phyloP scores from a whole-genome alignment of 768 basidiomycete species.

The Fomitopsis serialis region DNA sequence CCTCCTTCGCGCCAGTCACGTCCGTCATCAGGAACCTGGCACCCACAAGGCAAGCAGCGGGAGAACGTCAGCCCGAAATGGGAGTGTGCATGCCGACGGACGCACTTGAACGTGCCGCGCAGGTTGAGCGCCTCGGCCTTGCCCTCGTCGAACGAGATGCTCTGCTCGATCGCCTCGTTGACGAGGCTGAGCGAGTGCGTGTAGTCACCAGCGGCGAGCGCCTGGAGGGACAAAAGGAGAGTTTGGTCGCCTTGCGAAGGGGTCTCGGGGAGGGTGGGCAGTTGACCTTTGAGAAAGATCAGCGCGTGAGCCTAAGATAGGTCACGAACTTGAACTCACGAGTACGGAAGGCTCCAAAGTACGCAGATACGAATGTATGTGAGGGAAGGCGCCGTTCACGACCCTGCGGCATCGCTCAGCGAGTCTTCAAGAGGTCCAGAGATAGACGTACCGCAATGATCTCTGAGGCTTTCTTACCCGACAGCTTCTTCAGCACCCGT shows the following conservation, averaged over 20 bases:
- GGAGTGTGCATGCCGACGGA: slow-evolving; percentile 7
- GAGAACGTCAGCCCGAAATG: neutral
- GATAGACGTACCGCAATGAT: slow-evolving; percentile 54
- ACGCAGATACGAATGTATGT: slow-evolving; percentile 87
- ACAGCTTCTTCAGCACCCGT: slow-evolving; percentile 83
- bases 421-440: neutral
- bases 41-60: neutral
- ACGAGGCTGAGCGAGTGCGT: slow-evolving; percentile 71
- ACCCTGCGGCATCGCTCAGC: slow-evolving; percentile 30
- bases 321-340: slow-evolving; percentile 42
- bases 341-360: slow-evolving; percentile 94
- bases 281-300: neutral
- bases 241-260: slow-evolving; percentile 82
- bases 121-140: slow-evolving; percentile 89
- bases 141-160: slow-evolving; percentile 66
- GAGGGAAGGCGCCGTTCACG: slow-evolving; percentile 85
- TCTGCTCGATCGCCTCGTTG: slow-evolving; percentile 85
- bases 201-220: slow-evolving; percentile 82
- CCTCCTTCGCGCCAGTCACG: slow-evolving; percentile 73
- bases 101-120: slow-evolving; percentile 92
- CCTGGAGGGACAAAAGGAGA: slow-evolving; percentile 72
- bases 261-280: slow-evolving; percentile 64
- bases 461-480: slow-evolving; percentile 65
- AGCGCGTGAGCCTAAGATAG: neutral
- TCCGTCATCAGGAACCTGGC: slow-evolving; percentile 85